These are phyloP conservation scores for Lathyrus aphaca DNA, from an alignment of 306 rosid genomes.

Conservation along the genomic window DNA sequence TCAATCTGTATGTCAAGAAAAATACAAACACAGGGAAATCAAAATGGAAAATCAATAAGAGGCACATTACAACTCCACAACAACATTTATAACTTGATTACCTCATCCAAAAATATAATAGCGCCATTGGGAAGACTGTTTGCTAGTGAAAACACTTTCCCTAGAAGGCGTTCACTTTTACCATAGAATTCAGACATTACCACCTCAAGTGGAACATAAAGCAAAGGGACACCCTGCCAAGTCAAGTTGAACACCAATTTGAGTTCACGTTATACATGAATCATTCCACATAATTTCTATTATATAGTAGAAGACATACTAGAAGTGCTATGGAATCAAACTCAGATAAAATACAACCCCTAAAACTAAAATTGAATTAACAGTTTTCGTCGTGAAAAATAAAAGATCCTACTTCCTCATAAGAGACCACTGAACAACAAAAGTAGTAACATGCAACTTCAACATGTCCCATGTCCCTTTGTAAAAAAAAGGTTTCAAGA, in stretches of 20 bases:
- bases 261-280: conserved; percentile 16
- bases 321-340: not conserved
- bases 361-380: too few species aligned
- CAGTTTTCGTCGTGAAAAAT: conserved; percentile 19
- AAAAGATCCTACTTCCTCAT: conserved; percentile 17
- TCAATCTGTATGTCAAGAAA: conserved; percentile 56
- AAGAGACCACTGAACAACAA: conserved; percentile 6
- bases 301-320: not conserved
- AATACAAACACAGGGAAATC: conserved; percentile 24
- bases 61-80: conserved; percentile 5
- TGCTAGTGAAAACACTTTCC: conserved; percentile 82
- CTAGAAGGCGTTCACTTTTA: conserved; percentile 87
- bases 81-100: conserved; percentile 39
- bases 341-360: not conserved
- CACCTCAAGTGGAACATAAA: conserved; percentile 88
- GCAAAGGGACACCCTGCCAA: conserved; percentile 80
- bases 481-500: not conserved
- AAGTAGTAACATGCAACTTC: conserved; percentile 15
- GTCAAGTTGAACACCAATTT: conserved; percentile 34
- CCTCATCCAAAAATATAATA: conserved; percentile 90
- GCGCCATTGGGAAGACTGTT: conserved; percentile 76
- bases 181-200: conserved; percentile 85
- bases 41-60: conserved; percentile 13
- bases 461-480: conserved; percentile 3
- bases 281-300: not conserved